A percentile compares a stretch with the other conserved stretches of the same genome.
These are phyloP conservation scores for Escovopsis sp. DNA, from an alignment of 2,329 filamentous ascomycete genomes.

Conservation along the genomic window DNA sequence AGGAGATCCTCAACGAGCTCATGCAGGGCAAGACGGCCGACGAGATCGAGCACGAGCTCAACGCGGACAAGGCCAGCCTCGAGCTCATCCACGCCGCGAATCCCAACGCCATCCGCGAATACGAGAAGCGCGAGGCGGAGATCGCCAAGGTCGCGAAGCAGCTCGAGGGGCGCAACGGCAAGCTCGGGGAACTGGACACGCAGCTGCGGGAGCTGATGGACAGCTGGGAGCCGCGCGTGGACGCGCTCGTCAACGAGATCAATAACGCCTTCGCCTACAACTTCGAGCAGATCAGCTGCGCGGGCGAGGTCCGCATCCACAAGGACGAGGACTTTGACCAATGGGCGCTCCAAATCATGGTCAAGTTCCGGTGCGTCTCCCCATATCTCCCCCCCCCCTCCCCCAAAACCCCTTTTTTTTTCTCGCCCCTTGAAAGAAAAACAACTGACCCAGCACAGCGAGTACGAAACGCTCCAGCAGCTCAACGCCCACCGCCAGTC, in stretches of 20 bases:
- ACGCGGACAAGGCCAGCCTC: slow-evolving; percentile 58
- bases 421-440: background rate
- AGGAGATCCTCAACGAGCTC: slow-evolving; percentile 28
- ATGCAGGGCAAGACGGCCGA: slow-evolving; percentile 39
- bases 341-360: slow-evolving; percentile 87
- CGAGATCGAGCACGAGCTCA: slow-evolving; percentile 57
- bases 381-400: background rate
- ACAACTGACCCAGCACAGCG: slow-evolving; percentile 26
- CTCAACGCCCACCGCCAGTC: slow-evolving; percentile 90
- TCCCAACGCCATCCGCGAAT: slow-evolving; percentile 61
- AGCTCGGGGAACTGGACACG: slow-evolving; percentile 38
- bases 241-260: slow-evolving; percentile 63
- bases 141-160: slow-evolving; percentile 50
- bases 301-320: slow-evolving; percentile 74
- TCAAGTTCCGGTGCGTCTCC: slow-evolving; percentile 71
- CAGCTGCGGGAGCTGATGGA: slow-evolving; percentile 52
- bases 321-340: slow-evolving; percentile 89
- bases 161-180: slow-evolving; percentile 38
- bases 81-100: slow-evolving; percentile 70
- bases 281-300: slow-evolving; percentile 86
- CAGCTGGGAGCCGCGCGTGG: slow-evolving; percentile 73
- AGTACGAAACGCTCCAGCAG: slow-evolving; percentile 68
- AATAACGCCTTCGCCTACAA: slow-evolving; percentile 86
- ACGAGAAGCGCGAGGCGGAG: slow-evolving; percentile 53
- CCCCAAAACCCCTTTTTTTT: background rate